These are phyloP conservation scores for Collybia sordida DNA, from an alignment of 768 basidiomycete species.

Conservation along the genomic window DNA sequence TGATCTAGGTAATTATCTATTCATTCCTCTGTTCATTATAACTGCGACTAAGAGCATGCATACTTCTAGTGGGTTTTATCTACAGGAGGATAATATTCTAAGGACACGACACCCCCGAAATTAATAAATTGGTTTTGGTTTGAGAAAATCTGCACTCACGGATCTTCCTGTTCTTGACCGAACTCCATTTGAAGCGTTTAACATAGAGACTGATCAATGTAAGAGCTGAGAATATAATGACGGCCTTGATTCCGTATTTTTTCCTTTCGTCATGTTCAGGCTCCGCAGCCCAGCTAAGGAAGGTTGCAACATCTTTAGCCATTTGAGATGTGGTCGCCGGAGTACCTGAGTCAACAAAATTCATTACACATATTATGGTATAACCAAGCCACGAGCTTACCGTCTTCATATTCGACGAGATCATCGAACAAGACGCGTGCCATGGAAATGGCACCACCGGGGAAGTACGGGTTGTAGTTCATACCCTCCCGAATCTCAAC, in stretches of 20 bases:
- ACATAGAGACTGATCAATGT: slow-evolving; percentile 81
- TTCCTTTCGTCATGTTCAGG: slow-evolving; percentile 98
- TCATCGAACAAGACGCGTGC: slow-evolving; percentile 95
- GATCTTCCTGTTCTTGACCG: slow-evolving; percentile 93
- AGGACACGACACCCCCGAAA: slow-evolving; percentile 2
- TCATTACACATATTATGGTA: background rate
- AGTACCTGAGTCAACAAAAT: slow-evolving; percentile 54
- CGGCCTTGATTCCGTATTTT: slow-evolving; percentile 94
- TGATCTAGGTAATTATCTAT: background rate
- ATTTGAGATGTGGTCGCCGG: slow-evolving; percentile 97
- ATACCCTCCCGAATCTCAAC: slow-evolving; percentile 94
- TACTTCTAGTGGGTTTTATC: slow-evolving; percentile 54
- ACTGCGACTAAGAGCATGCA: slow-evolving; percentile 6
- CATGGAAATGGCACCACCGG: slow-evolving; percentile 98
- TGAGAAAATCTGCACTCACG: slow-evolving; percentile 43
- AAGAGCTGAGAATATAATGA: slow-evolving; percentile 88
- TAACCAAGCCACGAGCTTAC: slow-evolving; percentile 36
- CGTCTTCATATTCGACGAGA: slow-evolving; percentile 95
- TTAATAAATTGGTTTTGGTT: background rate
- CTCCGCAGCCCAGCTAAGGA: slow-evolving; percentile 96
- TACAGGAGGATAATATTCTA: slow-evolving; percentile 64
- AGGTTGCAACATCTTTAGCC: slow-evolving; percentile 97
- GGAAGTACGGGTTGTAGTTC: slow-evolving; percentile 99
- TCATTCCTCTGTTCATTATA: slow-evolving; percentile 8
- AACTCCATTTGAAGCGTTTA: slow-evolving; percentile 94